phyloP scores from a whole-genome alignment of 176 grass and related monocot species.

The Sorghum bicolor region DNA sequence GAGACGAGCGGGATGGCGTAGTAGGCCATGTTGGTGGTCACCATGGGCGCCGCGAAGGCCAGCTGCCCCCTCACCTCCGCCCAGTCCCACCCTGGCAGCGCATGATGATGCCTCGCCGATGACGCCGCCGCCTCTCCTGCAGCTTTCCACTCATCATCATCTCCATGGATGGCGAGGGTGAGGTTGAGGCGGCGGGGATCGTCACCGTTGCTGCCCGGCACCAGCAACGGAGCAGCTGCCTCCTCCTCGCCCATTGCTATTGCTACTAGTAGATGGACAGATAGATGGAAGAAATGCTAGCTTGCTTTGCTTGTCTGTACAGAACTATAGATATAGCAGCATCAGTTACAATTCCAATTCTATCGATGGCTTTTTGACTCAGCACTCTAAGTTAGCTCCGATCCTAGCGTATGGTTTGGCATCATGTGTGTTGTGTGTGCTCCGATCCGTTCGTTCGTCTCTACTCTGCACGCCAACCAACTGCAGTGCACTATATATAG shows the following conservation, averaged over 20 bases:
- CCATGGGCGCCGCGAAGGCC: conserved; percentile 71
- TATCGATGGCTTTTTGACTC: neutral
- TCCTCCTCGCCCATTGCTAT: conserved; percentile 8
- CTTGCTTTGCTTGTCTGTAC: neutral
- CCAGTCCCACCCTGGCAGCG: conserved; percentile 1
- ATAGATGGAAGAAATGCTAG: neutral
- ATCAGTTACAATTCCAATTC: neutral
- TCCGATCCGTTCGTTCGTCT: too few relatives aligned
- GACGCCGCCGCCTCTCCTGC: neutral
- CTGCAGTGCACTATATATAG: neutral
- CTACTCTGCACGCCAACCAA: too few relatives aligned
- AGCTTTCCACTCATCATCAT: neutral
- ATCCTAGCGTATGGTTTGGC: neutral
- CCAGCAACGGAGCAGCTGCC: conserved; percentile 17
- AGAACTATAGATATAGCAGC: too few relatives aligned
- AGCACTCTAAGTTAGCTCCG: neutral
- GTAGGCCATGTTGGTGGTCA: conserved; percentile 73
- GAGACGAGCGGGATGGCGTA: conserved; percentile 78
- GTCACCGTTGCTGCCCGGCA: too few relatives aligned
- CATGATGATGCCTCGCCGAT: neutral
- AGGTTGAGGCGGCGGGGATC: neutral
- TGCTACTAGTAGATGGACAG: neutral
- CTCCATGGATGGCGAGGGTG: too few relatives aligned
- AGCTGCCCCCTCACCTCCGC: conserved; percentile 51
- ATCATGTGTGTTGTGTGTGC: too few relatives aligned